Percentiles rank a stretch among this genome's conserved stretches.
Conservation (phyloP, 1,284 basidiomycete genomes). For the Puccinia hordei region DNA sequence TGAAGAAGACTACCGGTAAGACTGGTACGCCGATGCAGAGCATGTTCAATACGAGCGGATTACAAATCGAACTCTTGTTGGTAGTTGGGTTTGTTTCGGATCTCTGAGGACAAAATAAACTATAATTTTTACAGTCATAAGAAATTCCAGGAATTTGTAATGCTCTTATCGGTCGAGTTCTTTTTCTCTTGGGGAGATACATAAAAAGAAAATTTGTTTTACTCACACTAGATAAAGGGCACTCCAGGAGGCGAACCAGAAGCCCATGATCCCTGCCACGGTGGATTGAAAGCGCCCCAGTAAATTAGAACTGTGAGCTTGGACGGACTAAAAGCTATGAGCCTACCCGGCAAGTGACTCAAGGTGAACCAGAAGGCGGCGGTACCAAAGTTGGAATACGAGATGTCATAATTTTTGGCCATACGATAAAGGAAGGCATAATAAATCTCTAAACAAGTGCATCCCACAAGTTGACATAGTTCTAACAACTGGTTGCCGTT, state of each 20-base stretch:
- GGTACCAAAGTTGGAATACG: background rate
- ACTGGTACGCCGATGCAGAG: slow-evolving; percentile 1
- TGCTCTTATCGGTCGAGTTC: background rate
- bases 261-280: background rate
- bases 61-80: background rate
- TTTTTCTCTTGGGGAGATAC: background rate
- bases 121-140: background rate
- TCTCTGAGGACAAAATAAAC: slow-evolving; percentile 10
- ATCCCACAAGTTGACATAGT: background rate
- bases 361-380: slow-evolving; percentile 1
- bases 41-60: background rate
- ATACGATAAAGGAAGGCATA: background rate
- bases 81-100: background rate
- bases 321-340: background rate
- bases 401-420: background rate
- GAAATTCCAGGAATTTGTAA: background rate
- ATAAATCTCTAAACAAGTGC: slow-evolving; percentile 5
- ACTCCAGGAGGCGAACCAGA: slow-evolving; percentile 17
- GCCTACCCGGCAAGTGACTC: slow-evolving; percentile 16
- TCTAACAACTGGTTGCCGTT: slow-evolving; percentile 3
- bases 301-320: background rate
- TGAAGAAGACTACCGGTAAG: background rate
- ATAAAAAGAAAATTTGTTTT: background rate
- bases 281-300: background rate
- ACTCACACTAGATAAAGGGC: slow-evolving; percentile 20